phyloP scores from a whole-genome alignment of 2,329 filamentous ascomycete species.

The Hymenoscyphus linearis region DNA sequence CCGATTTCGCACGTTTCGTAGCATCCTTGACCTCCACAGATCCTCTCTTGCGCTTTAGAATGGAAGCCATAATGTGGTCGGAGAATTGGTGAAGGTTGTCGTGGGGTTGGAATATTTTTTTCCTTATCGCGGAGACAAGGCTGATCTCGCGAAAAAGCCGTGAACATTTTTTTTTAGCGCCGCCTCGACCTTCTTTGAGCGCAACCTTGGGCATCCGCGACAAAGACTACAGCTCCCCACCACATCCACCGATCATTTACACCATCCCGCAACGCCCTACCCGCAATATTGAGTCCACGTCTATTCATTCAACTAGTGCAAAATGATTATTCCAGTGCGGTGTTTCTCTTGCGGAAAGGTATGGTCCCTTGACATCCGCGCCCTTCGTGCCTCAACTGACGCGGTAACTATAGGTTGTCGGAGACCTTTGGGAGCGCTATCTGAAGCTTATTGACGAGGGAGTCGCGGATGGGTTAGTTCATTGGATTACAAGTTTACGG shows the following conservation, averaged over 20 bases:
- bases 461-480: conserved; percentile 65
- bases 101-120: conserved; percentile 13
- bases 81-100: conserved; percentile 24
- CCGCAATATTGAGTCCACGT: background rate
- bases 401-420: conserved; percentile 65
- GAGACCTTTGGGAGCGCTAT: conserved; percentile 96
- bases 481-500: conserved; percentile 2
- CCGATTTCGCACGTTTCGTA: conserved; percentile 28
- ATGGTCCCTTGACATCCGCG: conserved; percentile 24
- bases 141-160: conserved; percentile 12
- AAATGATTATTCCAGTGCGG: conserved; percentile 97
- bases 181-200: conserved; percentile 3
- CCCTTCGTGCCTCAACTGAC: conserved; percentile 17
- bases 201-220: conserved; percentile 9
- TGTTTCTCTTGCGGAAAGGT: conserved; percentile 99
- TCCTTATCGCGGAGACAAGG: conserved; percentile 14
- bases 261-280: background rate
- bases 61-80: conserved; percentile 32
- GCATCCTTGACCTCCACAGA: conserved; percentile 26
- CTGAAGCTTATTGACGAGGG: conserved; percentile 79
- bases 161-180: conserved; percentile 13
- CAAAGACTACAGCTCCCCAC: conserved; percentile 2
- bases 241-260: background rate
- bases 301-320: conserved; percentile 31
- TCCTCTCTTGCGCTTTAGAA: conserved; percentile 34